Percentiles rank a stretch among this genome's conserved stretches.
phyloP scores from a whole-genome alignment of 257 asterid genomes.

The Solanum pinnatisectum region DNA sequence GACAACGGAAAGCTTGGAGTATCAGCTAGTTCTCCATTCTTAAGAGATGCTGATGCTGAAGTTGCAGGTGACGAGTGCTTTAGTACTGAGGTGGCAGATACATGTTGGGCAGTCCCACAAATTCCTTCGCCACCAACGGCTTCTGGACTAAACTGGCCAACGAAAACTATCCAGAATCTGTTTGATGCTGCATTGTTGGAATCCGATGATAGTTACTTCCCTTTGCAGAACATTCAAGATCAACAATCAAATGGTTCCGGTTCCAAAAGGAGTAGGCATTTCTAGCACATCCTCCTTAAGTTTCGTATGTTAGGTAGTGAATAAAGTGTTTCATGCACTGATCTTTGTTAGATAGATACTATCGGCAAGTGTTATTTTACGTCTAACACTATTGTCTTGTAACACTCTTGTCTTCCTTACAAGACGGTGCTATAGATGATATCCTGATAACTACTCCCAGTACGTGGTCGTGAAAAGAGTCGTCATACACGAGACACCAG shows the following conservation, averaged over 20 bases:
- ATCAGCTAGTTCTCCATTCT: conserved; percentile 34
- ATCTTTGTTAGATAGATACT: background rate
- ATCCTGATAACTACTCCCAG: background rate
- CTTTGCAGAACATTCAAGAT: conserved; percentile 15
- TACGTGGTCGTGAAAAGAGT: background rate
- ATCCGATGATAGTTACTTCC: conserved; percentile 40
- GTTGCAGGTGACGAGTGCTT: conserved; percentile 48
- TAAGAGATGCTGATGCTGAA: conserved; percentile 41
- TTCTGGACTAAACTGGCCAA: conserved; percentile 69
- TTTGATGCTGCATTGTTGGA: conserved; percentile 39
- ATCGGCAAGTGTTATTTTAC: background rate
- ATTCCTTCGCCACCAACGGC: conserved; percentile 78
- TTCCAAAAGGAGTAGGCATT: conserved; percentile 33
- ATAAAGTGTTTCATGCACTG: background rate
- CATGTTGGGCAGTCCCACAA: conserved; percentile 72
- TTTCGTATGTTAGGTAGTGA: background rate
- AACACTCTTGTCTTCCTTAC: background rate
- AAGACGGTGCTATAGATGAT: background rate
- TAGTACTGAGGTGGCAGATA: conserved; percentile 40
- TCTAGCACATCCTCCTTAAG: conserved; percentile 8
- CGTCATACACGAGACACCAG: background rate
- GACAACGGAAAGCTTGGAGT: conserved; percentile 62
- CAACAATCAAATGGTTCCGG: conserved; percentile 16
- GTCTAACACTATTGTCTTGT: too few relatives aligned
- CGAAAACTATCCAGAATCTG: conserved; percentile 16